Conservation (phyloP, 1,139 yeast genomes). For the Candida glucosophila region DNA sequence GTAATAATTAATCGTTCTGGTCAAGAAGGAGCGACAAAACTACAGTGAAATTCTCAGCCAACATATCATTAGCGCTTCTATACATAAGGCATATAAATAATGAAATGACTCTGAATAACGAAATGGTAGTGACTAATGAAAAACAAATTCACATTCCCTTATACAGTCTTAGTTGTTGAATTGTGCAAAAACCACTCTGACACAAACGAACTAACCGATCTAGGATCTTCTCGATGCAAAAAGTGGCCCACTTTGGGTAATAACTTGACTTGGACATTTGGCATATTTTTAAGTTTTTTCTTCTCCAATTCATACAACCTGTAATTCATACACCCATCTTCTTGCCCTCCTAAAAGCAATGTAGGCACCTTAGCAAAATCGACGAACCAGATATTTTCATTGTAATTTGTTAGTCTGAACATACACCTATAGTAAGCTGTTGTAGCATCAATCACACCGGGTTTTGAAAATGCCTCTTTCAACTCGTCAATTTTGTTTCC, state of each 20-base stretch:
- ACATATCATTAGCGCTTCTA: too few relatives aligned
- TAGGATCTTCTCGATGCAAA: conserved; percentile 34
- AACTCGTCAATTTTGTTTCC: conserved; percentile 20
- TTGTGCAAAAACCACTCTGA: conserved; percentile 20
- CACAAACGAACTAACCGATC: conserved; percentile 17
- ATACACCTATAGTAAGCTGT: conserved; percentile 36
- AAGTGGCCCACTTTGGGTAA: conserved; percentile 31
- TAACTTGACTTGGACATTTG: conserved; percentile 21
- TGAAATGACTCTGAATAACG: too few relatives aligned
- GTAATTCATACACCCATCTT: conserved; percentile 33
- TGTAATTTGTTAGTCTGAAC: conserved; percentile 15
- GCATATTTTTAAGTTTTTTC: conserved; percentile 11
- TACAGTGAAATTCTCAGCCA: too few relatives aligned
- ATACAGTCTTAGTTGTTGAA: conserved; percentile 4
- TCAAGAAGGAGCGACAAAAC: too few relatives aligned
- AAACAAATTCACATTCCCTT: too few relatives aligned
- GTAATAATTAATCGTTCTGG: too few relatives aligned
- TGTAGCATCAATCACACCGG: conserved; percentile 26
- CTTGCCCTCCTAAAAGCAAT: conserved; percentile 26
- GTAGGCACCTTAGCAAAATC: conserved; percentile 35
- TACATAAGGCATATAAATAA: too few relatives aligned
- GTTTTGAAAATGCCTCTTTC: conserved; percentile 16
- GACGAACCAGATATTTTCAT: conserved; percentile 18
- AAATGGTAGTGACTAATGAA: too few relatives aligned
- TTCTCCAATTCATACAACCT: conserved; percentile 19